Evolutionary conservation across 495 filamentous ascomycete genomes (phyloP).

Genomic region (Xylaria flabelliformis): DNA sequence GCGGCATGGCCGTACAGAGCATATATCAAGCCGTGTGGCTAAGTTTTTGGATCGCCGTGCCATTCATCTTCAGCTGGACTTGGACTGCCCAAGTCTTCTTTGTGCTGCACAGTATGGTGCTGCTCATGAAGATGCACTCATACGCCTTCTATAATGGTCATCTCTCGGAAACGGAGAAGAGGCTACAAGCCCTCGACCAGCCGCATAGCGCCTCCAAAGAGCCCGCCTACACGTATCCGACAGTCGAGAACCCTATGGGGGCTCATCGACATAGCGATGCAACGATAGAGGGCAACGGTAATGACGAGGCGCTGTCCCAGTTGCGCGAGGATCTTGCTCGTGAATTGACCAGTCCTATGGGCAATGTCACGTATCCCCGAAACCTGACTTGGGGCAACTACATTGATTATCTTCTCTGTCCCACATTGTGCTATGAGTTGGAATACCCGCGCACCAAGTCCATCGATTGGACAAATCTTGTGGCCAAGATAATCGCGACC

Average conservation of each 20-base stretch:
- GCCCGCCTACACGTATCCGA: conserved; percentile 79
- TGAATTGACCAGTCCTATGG: conserved; percentile 88
- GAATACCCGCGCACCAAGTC: conserved; percentile 85
- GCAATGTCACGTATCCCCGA: conserved; percentile 85
- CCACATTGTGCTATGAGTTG: conserved; percentile 95
- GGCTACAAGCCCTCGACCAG: conserved; percentile 78
- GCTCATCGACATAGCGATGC: conserved; percentile 38
- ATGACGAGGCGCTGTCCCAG: conserved; percentile 61
- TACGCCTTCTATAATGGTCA: conserved; percentile 99
- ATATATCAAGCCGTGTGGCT: conserved; percentile 82
- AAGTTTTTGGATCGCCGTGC: conserved; percentile 82
- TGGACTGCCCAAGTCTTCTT: conserved; percentile 95
- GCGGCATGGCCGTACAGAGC: conserved; percentile 82
- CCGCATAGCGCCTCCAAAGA: conserved; percentile 71
- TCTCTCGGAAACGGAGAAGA: conserved; percentile 82
- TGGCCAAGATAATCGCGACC: conserved; percentile 84
- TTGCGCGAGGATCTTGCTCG: conserved; percentile 87
- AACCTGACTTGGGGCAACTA: conserved; percentile 87
- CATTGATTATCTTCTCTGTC: conserved; percentile 86
- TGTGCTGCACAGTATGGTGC: conserved; percentile 83
- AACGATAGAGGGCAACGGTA: conserved; percentile 39
- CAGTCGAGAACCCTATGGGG: conserved; percentile 61
- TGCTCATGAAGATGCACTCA: conserved; percentile 99
- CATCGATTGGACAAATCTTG: conserved; percentile 81
- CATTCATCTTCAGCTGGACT: conserved; percentile 88